Base-by-base conservation (phyloP, 768 basidiomycete genomes). In the Leccinum ochraceum region DNA sequence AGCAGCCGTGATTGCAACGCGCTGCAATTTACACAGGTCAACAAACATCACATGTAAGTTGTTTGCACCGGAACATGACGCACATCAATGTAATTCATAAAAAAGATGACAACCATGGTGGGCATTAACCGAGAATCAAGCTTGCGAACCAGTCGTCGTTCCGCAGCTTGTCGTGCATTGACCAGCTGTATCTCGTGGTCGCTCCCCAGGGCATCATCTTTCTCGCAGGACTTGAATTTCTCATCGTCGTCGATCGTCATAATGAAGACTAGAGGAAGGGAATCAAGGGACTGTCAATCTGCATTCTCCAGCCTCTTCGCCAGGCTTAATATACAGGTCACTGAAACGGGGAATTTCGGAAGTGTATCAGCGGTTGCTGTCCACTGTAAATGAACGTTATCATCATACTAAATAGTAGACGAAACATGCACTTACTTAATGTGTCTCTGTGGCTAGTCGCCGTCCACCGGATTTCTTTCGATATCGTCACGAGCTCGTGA, bases 31-130 rank as follows among this genome's bases (percentile, higher is more conserved):
- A 34, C 32, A 11, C n/a, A 20, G 20, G 52, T 53, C 17, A 42
- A 17, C 4, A 4, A 51, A 24, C 26, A 8, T 5, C 26, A 17
- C 26, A 8, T 20, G n/a, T 20, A 20, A 51, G 7, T 7, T 51
- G 7, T 24, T 51, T 56, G 26, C n/a, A 46, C 54, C n/a, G 10
- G 24, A 20, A 30, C 22, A 54, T 17, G 46, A 57, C 56, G 56
- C 10, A 50, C 56, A 32, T 57, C 56, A 34, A 57, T 50, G 48
- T 57, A 48, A 14, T 57, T 57, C 56, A 57, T 57, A 11, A 57
- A 49, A 50, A 36, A 57, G 7, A 57, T 37, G 32, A 57, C 17
- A 10, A 50, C 24, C 46, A 57, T 26, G 34, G 34, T 37, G 34
- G 53, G 53, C 22, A 53, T 2, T 16, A 53, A 37, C 22, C 53